Evolutionary conservation across 257 asterid species (phyloP).

Genomic region (Nicotiana tomentosiformis): DNA sequence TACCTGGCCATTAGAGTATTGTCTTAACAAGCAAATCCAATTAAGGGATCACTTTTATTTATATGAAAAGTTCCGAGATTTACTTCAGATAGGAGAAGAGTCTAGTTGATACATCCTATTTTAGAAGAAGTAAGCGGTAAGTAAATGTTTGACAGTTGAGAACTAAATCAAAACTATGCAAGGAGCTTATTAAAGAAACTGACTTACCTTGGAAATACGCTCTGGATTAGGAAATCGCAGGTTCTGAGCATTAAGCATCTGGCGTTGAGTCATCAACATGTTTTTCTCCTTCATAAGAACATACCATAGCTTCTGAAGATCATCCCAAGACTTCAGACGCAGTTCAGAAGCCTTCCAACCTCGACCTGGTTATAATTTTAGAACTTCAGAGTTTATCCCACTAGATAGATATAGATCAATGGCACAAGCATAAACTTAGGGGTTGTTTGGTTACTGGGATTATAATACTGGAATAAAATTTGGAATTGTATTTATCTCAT

Average conservation of each 20-base stretch:
- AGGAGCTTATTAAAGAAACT: neutral
- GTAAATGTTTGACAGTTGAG: neutral
- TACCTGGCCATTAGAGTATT: neutral
- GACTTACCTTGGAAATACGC: slow-evolving; percentile 71
- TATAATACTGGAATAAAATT: no score
- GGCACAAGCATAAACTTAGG: neutral
- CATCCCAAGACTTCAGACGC: slow-evolving; percentile 98
- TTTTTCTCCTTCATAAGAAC: slow-evolving; percentile 86
- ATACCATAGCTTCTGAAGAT: slow-evolving; percentile 88
- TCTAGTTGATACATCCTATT: neutral
- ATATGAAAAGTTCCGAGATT: neutral
- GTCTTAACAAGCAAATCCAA: neutral
- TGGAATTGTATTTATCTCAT: no score
- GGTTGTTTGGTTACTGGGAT: no score
- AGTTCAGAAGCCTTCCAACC: slow-evolving; percentile 96
- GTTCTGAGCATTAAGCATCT: slow-evolving; percentile 87
- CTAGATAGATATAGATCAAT: neutral
- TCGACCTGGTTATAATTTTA: slow-evolving; percentile 46
- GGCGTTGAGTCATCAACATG: slow-evolving; percentile 91
- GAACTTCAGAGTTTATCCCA: neutral
- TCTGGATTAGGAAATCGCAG: slow-evolving; percentile 75
- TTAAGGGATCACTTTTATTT: neutral
- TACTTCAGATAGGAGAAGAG: neutral
- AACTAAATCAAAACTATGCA: neutral
- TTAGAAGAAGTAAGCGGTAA: neutral